Evolutionary conservation across 495 filamentous ascomycete species (phyloP).

Genomic region (Ramalina peruviana): DNA sequence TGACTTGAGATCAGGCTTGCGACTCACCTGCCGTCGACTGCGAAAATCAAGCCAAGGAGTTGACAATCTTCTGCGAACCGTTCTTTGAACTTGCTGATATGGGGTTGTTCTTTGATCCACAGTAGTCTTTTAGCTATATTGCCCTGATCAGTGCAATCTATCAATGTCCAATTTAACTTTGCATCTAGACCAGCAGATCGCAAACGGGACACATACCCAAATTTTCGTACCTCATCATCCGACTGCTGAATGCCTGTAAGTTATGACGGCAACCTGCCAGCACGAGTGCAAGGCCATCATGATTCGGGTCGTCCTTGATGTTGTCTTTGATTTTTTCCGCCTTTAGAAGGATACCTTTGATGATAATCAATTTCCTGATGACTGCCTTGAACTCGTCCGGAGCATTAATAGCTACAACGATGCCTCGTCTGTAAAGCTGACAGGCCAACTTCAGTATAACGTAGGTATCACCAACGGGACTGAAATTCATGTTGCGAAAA

Average conservation of each 20-base stretch:
- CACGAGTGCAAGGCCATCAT: background rate
- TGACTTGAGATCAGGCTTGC: too few relatives aligned
- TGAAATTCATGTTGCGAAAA: background rate
- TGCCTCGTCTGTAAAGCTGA: constrained; percentile 5
- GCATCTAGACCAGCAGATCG: background rate
- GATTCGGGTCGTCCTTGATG: background rate
- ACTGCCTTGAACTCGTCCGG: constrained; percentile 6
- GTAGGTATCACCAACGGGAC: constrained; percentile 3
- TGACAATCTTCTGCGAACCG: constrained; percentile 1
- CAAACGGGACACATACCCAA: background rate
- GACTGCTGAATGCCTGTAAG: background rate
- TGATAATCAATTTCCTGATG: background rate
- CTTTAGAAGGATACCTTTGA: constrained; percentile 3
- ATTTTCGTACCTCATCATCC: constrained; percentile 8
- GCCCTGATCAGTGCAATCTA: constrained; percentile 9
- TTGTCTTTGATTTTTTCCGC: background rate
- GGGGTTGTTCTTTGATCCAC: constrained; percentile 5
- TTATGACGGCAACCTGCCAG: background rate
- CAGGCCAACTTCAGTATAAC: constrained; percentile 1
- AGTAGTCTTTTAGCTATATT: constrained; percentile 3
- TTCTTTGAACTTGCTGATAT: constrained; percentile 1
- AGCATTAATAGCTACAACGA: constrained; percentile 6
- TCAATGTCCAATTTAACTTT: background rate
- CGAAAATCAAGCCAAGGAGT: constrained; percentile 4
- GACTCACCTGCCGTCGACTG: constrained; percentile 8